These are phyloP conservation scores for Corchorus capsularis DNA, from an alignment of 345 rosid species.

Conservation along the genomic window DNA sequence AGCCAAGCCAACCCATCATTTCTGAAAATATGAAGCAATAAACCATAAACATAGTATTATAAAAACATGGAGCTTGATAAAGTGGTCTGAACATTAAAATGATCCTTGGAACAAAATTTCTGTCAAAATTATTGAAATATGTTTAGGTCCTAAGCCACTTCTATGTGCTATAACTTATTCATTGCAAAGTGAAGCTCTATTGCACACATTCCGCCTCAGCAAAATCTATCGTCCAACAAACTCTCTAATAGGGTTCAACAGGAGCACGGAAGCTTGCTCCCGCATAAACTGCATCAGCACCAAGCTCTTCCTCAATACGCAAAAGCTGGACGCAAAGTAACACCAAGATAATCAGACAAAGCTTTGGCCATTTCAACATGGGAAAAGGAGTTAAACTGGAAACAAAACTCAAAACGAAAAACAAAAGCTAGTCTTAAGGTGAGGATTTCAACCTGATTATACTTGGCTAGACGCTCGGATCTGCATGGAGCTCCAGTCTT, in stretches of 20 bases:
- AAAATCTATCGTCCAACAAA: neutral
- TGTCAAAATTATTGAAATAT: conserved; percentile 27
- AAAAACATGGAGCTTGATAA: neutral
- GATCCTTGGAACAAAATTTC: conserved; percentile 21
- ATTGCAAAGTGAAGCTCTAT: neutral
- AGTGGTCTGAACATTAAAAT: neutral
- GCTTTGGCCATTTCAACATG: neutral
- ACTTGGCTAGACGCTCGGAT: conserved; percentile 95
- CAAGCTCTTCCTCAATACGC: conserved; percentile 95
- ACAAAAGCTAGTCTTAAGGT: neutral
- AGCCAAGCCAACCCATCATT: neutral
- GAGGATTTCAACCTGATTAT: conserved; percentile 69
- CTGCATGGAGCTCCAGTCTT: conserved; percentile 99
- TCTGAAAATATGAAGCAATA: neutral
- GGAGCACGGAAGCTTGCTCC: conserved; percentile 86
- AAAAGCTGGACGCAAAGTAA: conserved; percentile 51
- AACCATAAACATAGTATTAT: neutral
- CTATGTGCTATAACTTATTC: conserved; percentile 24
- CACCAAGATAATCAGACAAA: neutral
- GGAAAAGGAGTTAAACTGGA: neutral
- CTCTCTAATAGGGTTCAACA: conserved; percentile 74
- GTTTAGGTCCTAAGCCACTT: neutral
- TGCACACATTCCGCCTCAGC: conserved; percentile 1
- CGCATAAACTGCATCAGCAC: conserved; percentile 78
- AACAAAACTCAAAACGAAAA: neutral